Percentiles rank a stretch among this genome's conserved stretches.
Evolutionary conservation across 306 rosid species (phyloP).

Genomic region (Spatholobus suberectus): DNA sequence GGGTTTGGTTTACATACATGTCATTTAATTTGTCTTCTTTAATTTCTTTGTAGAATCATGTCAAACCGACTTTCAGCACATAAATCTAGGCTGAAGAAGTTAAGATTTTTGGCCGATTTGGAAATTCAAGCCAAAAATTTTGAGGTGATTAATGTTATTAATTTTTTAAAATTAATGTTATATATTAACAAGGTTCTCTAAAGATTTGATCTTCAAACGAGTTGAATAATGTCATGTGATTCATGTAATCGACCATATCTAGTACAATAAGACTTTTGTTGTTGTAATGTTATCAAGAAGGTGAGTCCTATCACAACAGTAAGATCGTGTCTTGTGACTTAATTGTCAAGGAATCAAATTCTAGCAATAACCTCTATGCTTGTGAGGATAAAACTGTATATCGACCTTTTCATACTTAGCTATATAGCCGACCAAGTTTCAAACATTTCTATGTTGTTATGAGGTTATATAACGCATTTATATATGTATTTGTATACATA

Average conservation of each 20-base stretch:
- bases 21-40: neutral
- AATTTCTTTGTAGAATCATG: neutral
- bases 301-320: too few relatives aligned
- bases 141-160: constrained; percentile 13
- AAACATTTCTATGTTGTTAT: neutral
- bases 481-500: neutral
- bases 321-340: too few relatives aligned
- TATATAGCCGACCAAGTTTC: neutral
- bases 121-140: neutral
- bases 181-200: neutral
- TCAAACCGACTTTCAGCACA: constrained; percentile 25
- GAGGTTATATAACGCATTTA: neutral
- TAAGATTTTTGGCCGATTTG: neutral
- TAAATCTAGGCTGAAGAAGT: neutral
- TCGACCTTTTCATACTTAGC: neutral
- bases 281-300: neutral
- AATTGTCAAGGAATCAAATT: too few relatives aligned
- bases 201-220: neutral
- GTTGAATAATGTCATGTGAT: too few relatives aligned
- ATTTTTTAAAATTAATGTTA: neutral
- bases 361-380: neutral
- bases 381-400: neutral
- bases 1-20: neutral
- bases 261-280: too few relatives aligned
- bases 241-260: too few relatives aligned